A percentile compares a stretch with the other conserved stretches of the same genome.
phyloP scores from a whole-genome alignment of 371 early-diverging fungal genomes.

The Mortierella sp. region DNA sequence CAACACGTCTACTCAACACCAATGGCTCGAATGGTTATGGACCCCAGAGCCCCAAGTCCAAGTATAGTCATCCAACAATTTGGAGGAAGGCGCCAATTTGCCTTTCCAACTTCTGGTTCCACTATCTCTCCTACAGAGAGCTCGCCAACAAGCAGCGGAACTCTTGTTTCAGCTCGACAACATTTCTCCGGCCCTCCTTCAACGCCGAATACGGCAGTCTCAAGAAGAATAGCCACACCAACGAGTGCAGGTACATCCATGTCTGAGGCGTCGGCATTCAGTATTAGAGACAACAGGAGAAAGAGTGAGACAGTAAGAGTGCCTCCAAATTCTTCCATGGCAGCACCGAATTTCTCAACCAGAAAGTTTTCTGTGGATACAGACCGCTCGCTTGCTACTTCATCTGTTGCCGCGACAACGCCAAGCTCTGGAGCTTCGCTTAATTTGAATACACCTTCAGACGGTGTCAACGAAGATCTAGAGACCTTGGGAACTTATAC shows the following conservation, averaged over 20 bases:
- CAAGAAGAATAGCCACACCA: constrained; percentile 20
- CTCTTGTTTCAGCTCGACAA: not conserved
- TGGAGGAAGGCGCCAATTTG: constrained; percentile 18
- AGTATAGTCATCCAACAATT: constrained; percentile 42
- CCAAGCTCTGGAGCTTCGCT: not conserved
- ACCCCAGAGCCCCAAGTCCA: constrained; percentile 5
- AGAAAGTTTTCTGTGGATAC: constrained; percentile 38
- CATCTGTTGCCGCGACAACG: not conserved
- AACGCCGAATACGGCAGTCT: constrained; percentile 1
- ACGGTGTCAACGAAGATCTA: constrained; percentile 2
- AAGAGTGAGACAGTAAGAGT: constrained; percentile 34
- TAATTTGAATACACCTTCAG: not conserved
- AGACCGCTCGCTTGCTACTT: not conserved
- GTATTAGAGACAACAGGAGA: constrained; percentile 15
- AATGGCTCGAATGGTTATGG: constrained; percentile 3
- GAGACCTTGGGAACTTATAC: constrained; percentile 20
- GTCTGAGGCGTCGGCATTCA: constrained; percentile 20
- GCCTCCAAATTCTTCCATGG: constrained; percentile 16
- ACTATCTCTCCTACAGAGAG: constrained; percentile 23
- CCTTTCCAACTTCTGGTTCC: constrained; percentile 4
- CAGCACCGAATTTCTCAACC: constrained; percentile 13
- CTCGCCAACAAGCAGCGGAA: constrained; percentile 12
- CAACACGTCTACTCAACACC: constrained; percentile 9
- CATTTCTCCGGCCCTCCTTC: constrained; percentile 13
- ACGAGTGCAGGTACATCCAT: constrained; percentile 44